phyloP scores from a whole-genome alignment of 2,329 filamentous ascomycete species.

The Coniochaeta ligniaria region DNA sequence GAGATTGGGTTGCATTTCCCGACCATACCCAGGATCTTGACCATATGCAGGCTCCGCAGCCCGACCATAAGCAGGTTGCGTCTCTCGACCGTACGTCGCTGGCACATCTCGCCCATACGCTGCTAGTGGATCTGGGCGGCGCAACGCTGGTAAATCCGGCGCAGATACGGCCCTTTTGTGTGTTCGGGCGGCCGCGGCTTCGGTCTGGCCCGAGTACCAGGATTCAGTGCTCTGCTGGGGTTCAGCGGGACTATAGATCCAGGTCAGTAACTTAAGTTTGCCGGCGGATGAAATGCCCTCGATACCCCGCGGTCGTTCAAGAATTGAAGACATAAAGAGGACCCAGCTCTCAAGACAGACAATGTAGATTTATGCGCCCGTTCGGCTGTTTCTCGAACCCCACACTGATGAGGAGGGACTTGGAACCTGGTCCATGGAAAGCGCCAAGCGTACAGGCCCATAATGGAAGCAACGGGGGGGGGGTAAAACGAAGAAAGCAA shows the following conservation, averaged over 20 bases:
- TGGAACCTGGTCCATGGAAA: too few species aligned
- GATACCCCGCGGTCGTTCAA: too few species aligned
- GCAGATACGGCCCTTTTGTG: slow-evolving; percentile 46
- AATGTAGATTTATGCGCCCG: too few species aligned
- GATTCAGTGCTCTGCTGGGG: not conserved
- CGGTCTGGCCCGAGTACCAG: slow-evolving; percentile 5
- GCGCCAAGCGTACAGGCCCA: too few species aligned
- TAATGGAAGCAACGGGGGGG: too few species aligned
- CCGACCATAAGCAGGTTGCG: not conserved
- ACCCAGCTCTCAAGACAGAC: too few species aligned
- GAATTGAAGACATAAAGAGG: too few species aligned
- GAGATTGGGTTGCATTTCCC: not conserved
- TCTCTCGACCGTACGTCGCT: not conserved
- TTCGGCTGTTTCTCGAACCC: too few species aligned
- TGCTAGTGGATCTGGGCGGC: not conserved
- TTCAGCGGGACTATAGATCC: slow-evolving; percentile 1
- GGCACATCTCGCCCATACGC: not conserved
- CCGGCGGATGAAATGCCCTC: too few species aligned
- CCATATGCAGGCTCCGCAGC: not conserved
- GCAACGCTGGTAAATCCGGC: slow-evolving; percentile 27
- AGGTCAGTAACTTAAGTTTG: not conserved
- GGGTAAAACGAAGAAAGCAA: too few species aligned
- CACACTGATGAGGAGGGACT: too few species aligned
- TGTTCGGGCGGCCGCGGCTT: slow-evolving; percentile 16
- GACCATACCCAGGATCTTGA: not conserved